Conservation (phyloP, 306 rosid species). For the Lupinus albus region DNA sequence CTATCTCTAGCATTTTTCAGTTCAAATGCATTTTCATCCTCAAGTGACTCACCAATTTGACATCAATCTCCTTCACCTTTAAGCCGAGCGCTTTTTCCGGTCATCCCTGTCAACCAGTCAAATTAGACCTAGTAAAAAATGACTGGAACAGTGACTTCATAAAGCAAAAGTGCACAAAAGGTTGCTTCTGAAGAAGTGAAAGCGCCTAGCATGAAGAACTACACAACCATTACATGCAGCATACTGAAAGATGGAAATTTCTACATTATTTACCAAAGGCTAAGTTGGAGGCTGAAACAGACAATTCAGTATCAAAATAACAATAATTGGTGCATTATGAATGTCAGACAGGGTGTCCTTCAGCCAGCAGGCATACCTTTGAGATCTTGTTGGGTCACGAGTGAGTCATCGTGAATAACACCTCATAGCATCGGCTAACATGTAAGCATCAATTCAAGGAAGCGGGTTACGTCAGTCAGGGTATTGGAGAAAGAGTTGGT, state of each 20-base stretch:
- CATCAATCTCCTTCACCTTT: slow-evolving; percentile 58
- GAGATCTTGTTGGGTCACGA: slow-evolving; percentile 50
- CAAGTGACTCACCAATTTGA: slow-evolving; percentile 50
- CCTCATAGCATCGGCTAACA: too few relatives aligned
- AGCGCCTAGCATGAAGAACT: slow-evolving; percentile 48
- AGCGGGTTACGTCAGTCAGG: slow-evolving; percentile 52
- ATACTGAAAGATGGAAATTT: neutral
- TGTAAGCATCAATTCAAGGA: too few relatives aligned
- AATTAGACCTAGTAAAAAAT: slow-evolving; percentile 40
- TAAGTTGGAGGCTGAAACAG: slow-evolving; percentile 43
- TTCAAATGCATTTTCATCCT: slow-evolving; percentile 57
- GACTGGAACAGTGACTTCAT: slow-evolving; percentile 45
- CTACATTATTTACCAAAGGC: neutral
- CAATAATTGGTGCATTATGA: slow-evolving; percentile 62
- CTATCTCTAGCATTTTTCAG: slow-evolving; percentile 57
- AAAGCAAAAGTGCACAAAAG: slow-evolving; percentile 46
- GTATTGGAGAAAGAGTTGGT: slow-evolving; percentile 23
- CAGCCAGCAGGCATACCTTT: slow-evolving; percentile 60
- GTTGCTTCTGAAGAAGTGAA: slow-evolving; percentile 64
- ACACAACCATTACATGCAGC: slow-evolving; percentile 6
- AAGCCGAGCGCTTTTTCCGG: slow-evolving; percentile 56
- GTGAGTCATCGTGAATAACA: too few relatives aligned
- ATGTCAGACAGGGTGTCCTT: slow-evolving; percentile 67
- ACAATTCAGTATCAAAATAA: slow-evolving; percentile 61
- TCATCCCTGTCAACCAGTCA: slow-evolving; percentile 57